Base-by-base conservation (phyloP, 2,329 filamentous ascomycete genomes). In the Chalara sp. region DNA sequence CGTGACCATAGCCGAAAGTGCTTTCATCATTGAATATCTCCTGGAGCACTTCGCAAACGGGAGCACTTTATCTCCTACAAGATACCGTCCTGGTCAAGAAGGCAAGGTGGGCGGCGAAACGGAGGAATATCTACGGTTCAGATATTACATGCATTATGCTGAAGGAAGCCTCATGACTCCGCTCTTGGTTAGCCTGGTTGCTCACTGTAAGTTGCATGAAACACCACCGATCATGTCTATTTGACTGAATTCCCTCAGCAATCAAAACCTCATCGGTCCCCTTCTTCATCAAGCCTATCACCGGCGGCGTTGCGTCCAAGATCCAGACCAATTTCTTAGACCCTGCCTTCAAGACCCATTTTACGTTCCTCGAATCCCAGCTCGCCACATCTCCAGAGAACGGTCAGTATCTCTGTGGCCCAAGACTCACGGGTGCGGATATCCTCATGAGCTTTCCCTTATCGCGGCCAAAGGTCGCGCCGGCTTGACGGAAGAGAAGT, bases 141-240 rank as follows among this genome's bases (percentile, higher is more conserved):
- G 76, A 63, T 87, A 89, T 65, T 81, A 81, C 58, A 80, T 96
- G 75, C 86, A 96, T 66, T 96, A 91, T 67, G 76, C 81, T 5
- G 92, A 96, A 70, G 92, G 91, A 8, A 88, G 80, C 54, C 70
- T 96, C 54, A 93, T 95, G 84, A 78, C 81, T 0, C 72, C 82
- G 45, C 66, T 93, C 55, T 68, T 91, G 1, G 68, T 88, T 54
- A 70, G 75, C 11, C 64, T 93, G 12, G 69, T 95, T 30, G 71
- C 86, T 10, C 63, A 69, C 33, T 7, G 32, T 32, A n/a, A 21
- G n/a, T 32, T 33, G 6, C 12, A n/a, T 11, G 2, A 13, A 3
- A 21, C 21, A 21, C 21, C 21, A 21, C 21, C 21, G 21, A 21
- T 21, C 21, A 21, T 21, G 21, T 21, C 21, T 21, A 21, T 21